Evolutionary conservation across 495 filamentous ascomycete genomes (phyloP).

Genomic region (Jackrogersella minutella): DNA sequence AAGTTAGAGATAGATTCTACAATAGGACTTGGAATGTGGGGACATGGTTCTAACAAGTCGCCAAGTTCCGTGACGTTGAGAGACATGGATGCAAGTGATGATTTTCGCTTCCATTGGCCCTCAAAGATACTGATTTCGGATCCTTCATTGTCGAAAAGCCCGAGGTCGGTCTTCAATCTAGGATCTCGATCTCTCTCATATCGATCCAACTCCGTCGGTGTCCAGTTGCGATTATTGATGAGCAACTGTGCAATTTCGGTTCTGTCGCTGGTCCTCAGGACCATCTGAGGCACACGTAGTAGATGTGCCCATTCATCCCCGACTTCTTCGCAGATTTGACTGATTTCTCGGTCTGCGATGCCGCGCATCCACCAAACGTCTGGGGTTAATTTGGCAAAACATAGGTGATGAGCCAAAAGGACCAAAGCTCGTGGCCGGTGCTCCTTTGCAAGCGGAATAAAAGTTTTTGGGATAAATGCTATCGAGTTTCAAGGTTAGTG

Average conservation of each 20-base stretch:
- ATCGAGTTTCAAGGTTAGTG: conserved; percentile 49
- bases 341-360: conserved; percentile 51
- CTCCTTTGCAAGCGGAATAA: conserved; percentile 59
- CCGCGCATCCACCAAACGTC: conserved; percentile 57
- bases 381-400: conserved; percentile 50
- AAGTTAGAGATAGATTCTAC: neutral
- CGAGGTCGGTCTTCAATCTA: conserved; percentile 28
- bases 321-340: conserved; percentile 48
- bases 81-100: neutral
- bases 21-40: neutral
- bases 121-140: conserved; percentile 26
- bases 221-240: conserved; percentile 49
- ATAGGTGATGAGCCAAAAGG: conserved; percentile 57
- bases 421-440: conserved; percentile 63
- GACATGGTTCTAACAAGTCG: conserved; percentile 8
- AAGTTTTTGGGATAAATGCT: conserved; percentile 58
- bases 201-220: conserved; percentile 31
- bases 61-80: neutral
- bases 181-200: conserved; percentile 35
- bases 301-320: conserved; percentile 47
- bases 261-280: conserved; percentile 29
- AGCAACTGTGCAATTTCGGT: conserved; percentile 46
- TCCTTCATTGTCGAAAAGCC: conserved; percentile 26
- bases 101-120: conserved; percentile 29
- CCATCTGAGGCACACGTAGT: conserved; percentile 48